phyloP scores from a whole-genome alignment of 208 protist species.

The Trichomonas tenax region DNA sequence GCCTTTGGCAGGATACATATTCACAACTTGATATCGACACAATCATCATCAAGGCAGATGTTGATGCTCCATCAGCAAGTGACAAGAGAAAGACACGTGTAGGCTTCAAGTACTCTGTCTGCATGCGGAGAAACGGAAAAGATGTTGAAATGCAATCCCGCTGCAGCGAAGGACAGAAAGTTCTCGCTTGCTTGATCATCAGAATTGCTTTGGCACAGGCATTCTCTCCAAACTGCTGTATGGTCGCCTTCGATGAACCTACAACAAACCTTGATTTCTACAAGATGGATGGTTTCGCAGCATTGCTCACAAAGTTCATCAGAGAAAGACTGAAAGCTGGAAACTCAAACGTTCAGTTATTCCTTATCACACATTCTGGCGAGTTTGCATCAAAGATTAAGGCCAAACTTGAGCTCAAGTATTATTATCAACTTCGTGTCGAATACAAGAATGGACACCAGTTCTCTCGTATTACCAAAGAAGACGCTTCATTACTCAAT shows the following conservation, averaged over 20 bases:
- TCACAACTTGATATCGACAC: background rate
- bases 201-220: constrained; percentile 91
- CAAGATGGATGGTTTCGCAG: constrained; percentile 60
- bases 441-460: no score
- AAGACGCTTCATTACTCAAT: no score
- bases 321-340: background rate
- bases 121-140: constrained; percentile 53
- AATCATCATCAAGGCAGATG: background rate
- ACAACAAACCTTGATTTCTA: constrained; percentile 93
- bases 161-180: constrained; percentile 62
- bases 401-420: no score
- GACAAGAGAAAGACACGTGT: background rate
- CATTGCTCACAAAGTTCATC: constrained; percentile 44
- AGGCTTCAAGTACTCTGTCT: constrained; percentile 48
- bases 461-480: no score
- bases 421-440: no score
- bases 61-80: background rate
- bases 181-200: constrained; percentile 94
- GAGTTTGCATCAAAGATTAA: background rate
- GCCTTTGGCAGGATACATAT: background rate
- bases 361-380: background rate
- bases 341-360: background rate
- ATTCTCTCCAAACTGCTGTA: constrained; percentile 94
- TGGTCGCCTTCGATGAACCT: constrained; percentile 94
- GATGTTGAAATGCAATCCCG: constrained; percentile 93